Evolutionary conservation across 2,329 filamentous ascomycete genomes (phyloP).

Genomic region (Calcarisporium arbuscula): DNA sequence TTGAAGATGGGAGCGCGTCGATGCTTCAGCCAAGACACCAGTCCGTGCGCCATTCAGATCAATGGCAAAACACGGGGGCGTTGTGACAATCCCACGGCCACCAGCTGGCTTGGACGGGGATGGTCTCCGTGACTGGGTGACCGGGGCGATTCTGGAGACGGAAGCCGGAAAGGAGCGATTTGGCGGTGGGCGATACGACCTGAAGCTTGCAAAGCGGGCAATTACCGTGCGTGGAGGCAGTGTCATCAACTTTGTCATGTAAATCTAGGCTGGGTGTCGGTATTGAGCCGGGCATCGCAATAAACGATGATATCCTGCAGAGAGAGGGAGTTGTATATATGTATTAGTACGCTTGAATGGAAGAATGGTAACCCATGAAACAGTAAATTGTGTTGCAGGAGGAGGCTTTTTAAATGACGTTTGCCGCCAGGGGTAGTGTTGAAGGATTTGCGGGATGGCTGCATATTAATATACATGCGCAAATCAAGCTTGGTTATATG

Average conservation of each 20-base stretch:
- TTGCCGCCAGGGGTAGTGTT: no score
- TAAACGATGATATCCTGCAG: no score
- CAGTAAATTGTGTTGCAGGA: no score
- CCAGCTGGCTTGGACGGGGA: slow-evolving; percentile 33
- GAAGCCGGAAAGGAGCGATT: slow-evolving; percentile 54
- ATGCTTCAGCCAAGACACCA: slow-evolving; percentile 43
- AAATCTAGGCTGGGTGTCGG: no score
- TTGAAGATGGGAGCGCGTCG: slow-evolving; percentile 41
- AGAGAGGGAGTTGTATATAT: no score
- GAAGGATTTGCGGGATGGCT: no score
- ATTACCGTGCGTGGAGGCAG: slow-evolving; percentile 62
- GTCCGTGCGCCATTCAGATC: slow-evolving; percentile 64
- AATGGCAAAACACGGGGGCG: slow-evolving; percentile 73
- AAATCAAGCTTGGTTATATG: no score
- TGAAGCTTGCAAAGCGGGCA: slow-evolving; percentile 52
- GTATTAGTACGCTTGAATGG: no score
- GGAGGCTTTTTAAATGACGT: no score
- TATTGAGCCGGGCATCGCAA: no score
- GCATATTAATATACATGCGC: no score
- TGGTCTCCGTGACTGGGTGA: slow-evolving; percentile 53
- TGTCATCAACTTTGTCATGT: slow-evolving; percentile 68
- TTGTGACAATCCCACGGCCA: slow-evolving; percentile 55
- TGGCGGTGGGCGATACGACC: slow-evolving; percentile 35
- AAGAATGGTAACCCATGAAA: no score
- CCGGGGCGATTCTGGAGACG: slow-evolving; percentile 53